Evolutionary conservation across 192 early-diverging fungal species (phyloP).

Genomic region (Coemansia sp.): DNA sequence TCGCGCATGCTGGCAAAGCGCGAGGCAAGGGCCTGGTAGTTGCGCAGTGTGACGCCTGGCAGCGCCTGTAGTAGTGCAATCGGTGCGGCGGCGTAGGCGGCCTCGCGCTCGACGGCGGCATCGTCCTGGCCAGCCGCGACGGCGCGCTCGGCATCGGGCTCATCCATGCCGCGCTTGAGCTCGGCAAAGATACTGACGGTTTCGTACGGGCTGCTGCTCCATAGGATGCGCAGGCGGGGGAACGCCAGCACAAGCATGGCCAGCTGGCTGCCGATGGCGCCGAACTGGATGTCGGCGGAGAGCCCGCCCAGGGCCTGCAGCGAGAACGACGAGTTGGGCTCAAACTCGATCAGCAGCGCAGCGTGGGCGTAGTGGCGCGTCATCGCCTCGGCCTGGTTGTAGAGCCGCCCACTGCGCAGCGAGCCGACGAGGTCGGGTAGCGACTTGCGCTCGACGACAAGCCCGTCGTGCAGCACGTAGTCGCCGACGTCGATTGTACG

Average conservation of each 20-base stretch:
- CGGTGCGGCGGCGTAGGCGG: conserved; percentile 65
- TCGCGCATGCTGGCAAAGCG: conserved; percentile 61
- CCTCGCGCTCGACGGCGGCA: conserved; percentile 56
- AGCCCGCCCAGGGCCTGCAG: conserved; percentile 55
- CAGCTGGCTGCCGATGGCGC: conserved; percentile 70
- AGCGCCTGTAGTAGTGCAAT: conserved; percentile 77
- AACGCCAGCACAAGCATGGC: conserved; percentile 76
- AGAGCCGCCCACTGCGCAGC: conserved; percentile 79
- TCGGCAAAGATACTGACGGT: conserved; percentile 89
- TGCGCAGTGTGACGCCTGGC: conserved; percentile 79
- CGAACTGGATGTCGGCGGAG: conserved; percentile 53
- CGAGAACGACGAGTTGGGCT: conserved; percentile 76
- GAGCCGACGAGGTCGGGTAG: conserved; percentile 83
- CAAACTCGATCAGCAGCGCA: conserved; percentile 90
- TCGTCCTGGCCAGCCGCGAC: conserved; percentile 67
- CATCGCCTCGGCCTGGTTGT: conserved; percentile 90
- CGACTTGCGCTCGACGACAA: conserved; percentile 92
- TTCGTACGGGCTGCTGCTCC: conserved; percentile 80
- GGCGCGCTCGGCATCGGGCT: conserved; percentile 70
- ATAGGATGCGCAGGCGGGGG: conserved; percentile 78
- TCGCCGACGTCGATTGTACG: conserved; percentile 91
- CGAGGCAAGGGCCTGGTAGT: conserved; percentile 74
- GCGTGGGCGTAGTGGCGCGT: conserved; percentile 72
- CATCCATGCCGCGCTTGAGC: conserved; percentile 73
- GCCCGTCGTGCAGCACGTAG: conserved; percentile 80